Evolutionary conservation across 2,329 filamentous ascomycete species (phyloP), one percentile per base, ranked within the genome.

Genomic region (Phyllosticta citribraziliensis): DNA sequence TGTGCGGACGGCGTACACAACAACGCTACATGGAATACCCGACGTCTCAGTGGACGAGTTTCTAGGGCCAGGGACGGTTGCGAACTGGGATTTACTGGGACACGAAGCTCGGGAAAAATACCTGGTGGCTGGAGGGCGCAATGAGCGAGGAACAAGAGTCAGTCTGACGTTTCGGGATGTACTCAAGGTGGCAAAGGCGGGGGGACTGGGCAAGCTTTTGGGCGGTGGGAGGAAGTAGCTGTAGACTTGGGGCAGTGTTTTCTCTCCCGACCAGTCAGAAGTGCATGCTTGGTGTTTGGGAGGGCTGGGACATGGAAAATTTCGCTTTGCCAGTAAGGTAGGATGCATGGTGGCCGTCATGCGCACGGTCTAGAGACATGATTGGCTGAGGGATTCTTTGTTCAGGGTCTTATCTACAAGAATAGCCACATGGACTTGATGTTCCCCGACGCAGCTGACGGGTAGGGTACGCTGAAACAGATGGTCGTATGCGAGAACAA

Each of bases 121-220:
- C 30, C 67, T 56, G 79, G 75, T 77, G 40, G 67, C 57, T 79
- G 75, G 78, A 11, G 87, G 87, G 1, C 74, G 73, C 52, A 86
- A 83, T 69, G 67, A 77, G 57, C 81, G 89, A 52, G 73, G 76
- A 52, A 85, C 80, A 11, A 82, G 89, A 61, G 84, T 85, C 25
- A 92, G 89, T 73, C 76, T 93, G 65, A 94, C 89, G 1, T 93
- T 94, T 70, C 82, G 93, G 65, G 92, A 97, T 76, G 93, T 97
- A 51, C 76, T 93, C 66, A 89, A 88, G 69, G 88, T 95, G 19
- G 52, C 55, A 3, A 57, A 58, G 56, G 60, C 56, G 12, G 56
- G 60, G 3, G 88, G 87, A 8, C 89, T 85, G 66, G 84, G 78
- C 70, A 89, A 85, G 67, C 75, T 92, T 59, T 85, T 82, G 64